Conservation (phyloP, 2,329 filamentous ascomycete species). For the Bipolaris sorokiniana region DNA sequence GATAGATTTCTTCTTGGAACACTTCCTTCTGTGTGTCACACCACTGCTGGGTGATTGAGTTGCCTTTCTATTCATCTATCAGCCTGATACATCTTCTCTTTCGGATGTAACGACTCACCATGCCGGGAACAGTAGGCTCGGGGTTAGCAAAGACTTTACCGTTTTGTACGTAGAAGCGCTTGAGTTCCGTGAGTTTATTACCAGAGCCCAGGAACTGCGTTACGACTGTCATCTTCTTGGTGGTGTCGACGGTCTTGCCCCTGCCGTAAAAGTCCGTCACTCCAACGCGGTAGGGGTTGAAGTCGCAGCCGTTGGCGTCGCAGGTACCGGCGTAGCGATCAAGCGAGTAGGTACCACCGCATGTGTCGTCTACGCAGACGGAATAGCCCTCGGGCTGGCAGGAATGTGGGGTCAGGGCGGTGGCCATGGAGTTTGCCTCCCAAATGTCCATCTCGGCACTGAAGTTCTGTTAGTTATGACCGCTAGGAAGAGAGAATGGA, state of each 20-base stretch:
- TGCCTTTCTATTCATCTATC: constrained; percentile 33
- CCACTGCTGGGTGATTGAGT: constrained; percentile 64
- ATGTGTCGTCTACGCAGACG: constrained; percentile 57
- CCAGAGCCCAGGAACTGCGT: constrained; percentile 58
- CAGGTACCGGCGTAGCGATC: constrained; percentile 67
- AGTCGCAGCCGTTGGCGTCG: constrained; percentile 73
- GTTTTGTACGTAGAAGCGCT: constrained; percentile 58
- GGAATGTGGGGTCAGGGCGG: constrained; percentile 69
- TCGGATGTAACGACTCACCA: constrained; percentile 24
- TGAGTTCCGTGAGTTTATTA: constrained; percentile 55
- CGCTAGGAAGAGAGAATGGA: constrained; percentile 68
- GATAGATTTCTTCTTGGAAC: constrained; percentile 59
- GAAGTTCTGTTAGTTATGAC: constrained; percentile 36
- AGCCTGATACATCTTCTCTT: no score
- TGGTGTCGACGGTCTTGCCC: constrained; percentile 55
- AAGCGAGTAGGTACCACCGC: constrained; percentile 46
- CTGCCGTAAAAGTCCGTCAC: constrained; percentile 68
- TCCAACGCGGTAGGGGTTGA: constrained; percentile 66
- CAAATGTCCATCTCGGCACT: constrained; percentile 70
- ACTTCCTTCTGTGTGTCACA: constrained; percentile 63
- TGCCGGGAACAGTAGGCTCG: constrained; percentile 52
- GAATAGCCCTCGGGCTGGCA: constrained; percentile 60
- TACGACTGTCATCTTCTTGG: constrained; percentile 56
- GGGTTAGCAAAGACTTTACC: constrained; percentile 57
- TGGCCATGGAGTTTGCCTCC: constrained; percentile 71